Percentiles rank a stretch among this genome's conserved stretches.
These are phyloP conservation scores for Leucaena leucocephala DNA, from an alignment of 306 rosid species.

Conservation along the genomic window DNA sequence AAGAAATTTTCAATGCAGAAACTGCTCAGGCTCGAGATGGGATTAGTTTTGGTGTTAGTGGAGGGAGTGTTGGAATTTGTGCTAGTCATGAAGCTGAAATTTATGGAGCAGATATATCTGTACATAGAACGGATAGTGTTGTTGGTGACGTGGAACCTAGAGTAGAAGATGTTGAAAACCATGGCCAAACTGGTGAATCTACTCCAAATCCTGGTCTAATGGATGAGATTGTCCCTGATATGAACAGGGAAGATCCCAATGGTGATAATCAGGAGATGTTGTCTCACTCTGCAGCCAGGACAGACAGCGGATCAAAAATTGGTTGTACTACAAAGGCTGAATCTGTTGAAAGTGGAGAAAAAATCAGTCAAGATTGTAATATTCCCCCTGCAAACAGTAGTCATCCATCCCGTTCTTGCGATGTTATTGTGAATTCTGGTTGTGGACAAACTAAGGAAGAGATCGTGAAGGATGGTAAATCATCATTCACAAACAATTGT, in stretches of 20 bases:
- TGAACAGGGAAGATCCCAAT: slow-evolving; percentile 82
- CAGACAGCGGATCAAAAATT: slow-evolving; percentile 95
- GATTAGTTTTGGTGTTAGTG: slow-evolving; percentile 91
- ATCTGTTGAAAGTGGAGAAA: slow-evolving; percentile 96
- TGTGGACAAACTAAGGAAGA: slow-evolving; percentile 63
- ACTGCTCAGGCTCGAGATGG: slow-evolving; percentile 94
- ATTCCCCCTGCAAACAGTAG: slow-evolving; percentile 56
- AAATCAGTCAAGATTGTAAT: slow-evolving; percentile 78
- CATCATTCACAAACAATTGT: slow-evolving; percentile 63
- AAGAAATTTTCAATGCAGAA: slow-evolving; percentile 88
- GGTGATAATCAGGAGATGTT: slow-evolving; percentile 98
- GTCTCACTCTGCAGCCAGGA: slow-evolving; percentile 85
- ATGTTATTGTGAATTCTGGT: slow-evolving; percentile 66
- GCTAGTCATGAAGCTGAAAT: slow-evolving; percentile 99
- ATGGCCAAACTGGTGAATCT: slow-evolving; percentile 98
- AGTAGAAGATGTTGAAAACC: slow-evolving; percentile 89
- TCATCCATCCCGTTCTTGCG: slow-evolving; percentile 76
- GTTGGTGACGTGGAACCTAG: slow-evolving; percentile 95
- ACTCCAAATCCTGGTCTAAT: slow-evolving; percentile 85
- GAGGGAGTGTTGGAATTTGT: slow-evolving; percentile 99
- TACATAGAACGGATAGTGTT: slow-evolving; percentile 91
- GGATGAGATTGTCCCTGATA: slow-evolving; percentile 93
- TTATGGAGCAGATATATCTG: slow-evolving; percentile 89
- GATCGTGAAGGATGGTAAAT: slow-evolving; percentile 72
- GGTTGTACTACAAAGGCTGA: slow-evolving; percentile 94